Evolutionary conservation across 257 asterid genomes (phyloP).

Genomic region (Solanum tarijense): DNA sequence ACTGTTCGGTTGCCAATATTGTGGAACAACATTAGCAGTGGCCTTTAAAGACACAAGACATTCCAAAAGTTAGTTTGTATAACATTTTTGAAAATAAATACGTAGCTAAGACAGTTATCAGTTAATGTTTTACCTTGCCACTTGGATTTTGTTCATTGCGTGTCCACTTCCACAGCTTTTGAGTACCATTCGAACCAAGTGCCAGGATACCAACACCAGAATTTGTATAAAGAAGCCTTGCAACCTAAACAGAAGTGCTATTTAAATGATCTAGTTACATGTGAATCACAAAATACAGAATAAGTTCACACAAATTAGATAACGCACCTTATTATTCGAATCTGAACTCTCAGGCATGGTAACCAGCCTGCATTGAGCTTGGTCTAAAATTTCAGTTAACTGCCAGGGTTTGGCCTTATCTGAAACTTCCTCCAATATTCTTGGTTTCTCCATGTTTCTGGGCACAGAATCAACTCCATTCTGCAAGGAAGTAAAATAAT

Average conservation of each 20-base stretch:
- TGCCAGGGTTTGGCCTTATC: slow-evolving; percentile 81
- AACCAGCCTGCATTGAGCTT: slow-evolving; percentile 73
- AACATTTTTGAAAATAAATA: not conserved
- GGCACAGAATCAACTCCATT: slow-evolving; percentile 74
- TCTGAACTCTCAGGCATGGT: slow-evolving; percentile 86
- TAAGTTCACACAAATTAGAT: not conserved
- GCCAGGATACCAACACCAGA: slow-evolving; percentile 85
- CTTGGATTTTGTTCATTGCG: slow-evolving; percentile 80
- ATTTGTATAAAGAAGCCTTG: slow-evolving; percentile 88
- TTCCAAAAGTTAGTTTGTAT: slow-evolving; percentile 8
- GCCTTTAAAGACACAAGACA: slow-evolving; percentile 38
- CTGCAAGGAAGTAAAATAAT: slow-evolving; percentile 28
- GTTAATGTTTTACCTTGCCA: slow-evolving; percentile 56
- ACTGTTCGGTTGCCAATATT: slow-evolving; percentile 73
- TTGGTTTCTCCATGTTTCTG: slow-evolving; percentile 81
- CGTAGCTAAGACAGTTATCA: not conserved
- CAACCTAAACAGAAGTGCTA: slow-evolving; percentile 47
- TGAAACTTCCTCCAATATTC: slow-evolving; percentile 55
- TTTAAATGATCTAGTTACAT: slow-evolving; percentile 7
- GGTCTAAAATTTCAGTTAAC: slow-evolving; percentile 76
- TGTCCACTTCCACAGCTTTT: slow-evolving; percentile 89
- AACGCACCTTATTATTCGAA: slow-evolving; percentile 56
- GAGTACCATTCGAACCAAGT: slow-evolving; percentile 85
- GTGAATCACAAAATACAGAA: not conserved
- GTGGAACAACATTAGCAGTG: slow-evolving; percentile 56